phyloP scores from a whole-genome alignment of 108 stramenopile species.

The Cyclostephanos tholiformis region DNA sequence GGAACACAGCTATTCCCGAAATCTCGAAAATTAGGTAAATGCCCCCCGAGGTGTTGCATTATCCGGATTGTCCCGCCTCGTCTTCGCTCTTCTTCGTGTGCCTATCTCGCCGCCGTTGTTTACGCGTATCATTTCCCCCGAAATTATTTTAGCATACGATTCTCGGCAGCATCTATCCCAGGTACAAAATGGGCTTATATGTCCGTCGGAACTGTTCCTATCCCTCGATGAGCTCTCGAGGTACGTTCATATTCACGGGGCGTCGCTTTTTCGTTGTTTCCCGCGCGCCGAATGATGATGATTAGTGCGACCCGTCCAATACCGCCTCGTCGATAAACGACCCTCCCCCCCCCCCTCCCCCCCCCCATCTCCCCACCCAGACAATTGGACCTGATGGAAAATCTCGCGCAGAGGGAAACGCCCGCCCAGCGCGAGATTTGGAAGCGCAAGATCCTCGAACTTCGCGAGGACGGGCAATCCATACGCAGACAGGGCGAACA shows the following conservation, averaged over 20 bases:
- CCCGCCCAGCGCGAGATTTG: slow-evolving; percentile 83
- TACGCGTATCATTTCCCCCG: background rate
- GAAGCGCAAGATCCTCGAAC: slow-evolving; percentile 83
- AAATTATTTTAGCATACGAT: slow-evolving; percentile 79
- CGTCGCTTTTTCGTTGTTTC: background rate
- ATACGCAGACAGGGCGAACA: slow-evolving; percentile 73
- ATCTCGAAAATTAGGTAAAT: slow-evolving; percentile 58
- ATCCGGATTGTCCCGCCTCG: background rate
- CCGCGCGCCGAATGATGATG: background rate
- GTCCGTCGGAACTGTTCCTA: slow-evolving; percentile 73
- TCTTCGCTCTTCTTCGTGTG: background rate
- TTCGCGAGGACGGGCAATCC: slow-evolving; percentile 66
- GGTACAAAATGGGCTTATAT: slow-evolving; percentile 75
- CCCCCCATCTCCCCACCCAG: slow-evolving; percentile 3
- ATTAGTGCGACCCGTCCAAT: background rate
- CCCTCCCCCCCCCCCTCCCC: too few relatives aligned
- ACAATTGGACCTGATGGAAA: slow-evolving; percentile 77
- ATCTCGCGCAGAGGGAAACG: slow-evolving; percentile 71
- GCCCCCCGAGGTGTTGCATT: background rate
- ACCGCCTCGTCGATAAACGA: background rate
- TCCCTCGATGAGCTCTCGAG: slow-evolving; percentile 75
- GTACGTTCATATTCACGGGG: slow-evolving; percentile 17
- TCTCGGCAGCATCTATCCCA: slow-evolving; percentile 82
- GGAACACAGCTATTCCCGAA: slow-evolving; percentile 77
- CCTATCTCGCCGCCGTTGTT: background rate